Base-by-base conservation (phyloP, 2,329 filamentous ascomycete genomes). In the Lasiodiplodia hormozganensis region DNA sequence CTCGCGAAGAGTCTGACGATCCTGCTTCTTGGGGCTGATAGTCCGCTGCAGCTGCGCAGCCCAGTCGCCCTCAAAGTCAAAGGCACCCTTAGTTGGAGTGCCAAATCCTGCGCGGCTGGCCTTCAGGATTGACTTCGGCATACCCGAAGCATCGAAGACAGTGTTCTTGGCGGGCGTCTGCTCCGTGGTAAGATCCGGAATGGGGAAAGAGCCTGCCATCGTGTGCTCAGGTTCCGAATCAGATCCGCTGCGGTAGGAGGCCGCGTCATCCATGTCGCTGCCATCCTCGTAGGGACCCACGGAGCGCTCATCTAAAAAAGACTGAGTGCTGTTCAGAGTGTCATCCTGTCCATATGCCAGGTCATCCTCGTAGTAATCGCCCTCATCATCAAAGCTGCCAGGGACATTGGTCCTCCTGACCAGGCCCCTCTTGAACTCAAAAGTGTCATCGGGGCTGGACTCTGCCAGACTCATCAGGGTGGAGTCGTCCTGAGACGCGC, bases 231-330 rank as follows among this genome's bases (percentile, higher is more conserved):
- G 87, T 78, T 84, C 87, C 85, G 87, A 88, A 80, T 90, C 92
- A 87, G 93, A 93, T 88, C 92, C 80, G 74, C 77, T 91, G 82
- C 85, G 81, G 80, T 89, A 87, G 74, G 80, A 82, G 77, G 81
- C 82, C 78, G 88, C 86, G 79, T 90, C 88, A 77, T 91, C 89
- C 74, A 89, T 86, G 71, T 89, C 80, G 80, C 79, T 82, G 76
- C 77, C 82, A 78, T 85, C 84, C 72, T 83, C 83, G 86, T 82
- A 72, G 83, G 86, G 85, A 91, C 90, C 92, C 89, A 90, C 91
- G 89, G 91, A 94, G 90, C 92, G 90, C 85, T 90, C 87, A 88
- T 90, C 92, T 92, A 94, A 94, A 95, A 96, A 95, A 94, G 92
- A 92, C 87, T 89, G 85, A 72, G 57, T 74, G 65, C 71, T 73